Evolutionary conservation across 1,284 basidiomycete genomes (phyloP).

Genomic region (Cutaneotrichosporon dermatis): DNA sequence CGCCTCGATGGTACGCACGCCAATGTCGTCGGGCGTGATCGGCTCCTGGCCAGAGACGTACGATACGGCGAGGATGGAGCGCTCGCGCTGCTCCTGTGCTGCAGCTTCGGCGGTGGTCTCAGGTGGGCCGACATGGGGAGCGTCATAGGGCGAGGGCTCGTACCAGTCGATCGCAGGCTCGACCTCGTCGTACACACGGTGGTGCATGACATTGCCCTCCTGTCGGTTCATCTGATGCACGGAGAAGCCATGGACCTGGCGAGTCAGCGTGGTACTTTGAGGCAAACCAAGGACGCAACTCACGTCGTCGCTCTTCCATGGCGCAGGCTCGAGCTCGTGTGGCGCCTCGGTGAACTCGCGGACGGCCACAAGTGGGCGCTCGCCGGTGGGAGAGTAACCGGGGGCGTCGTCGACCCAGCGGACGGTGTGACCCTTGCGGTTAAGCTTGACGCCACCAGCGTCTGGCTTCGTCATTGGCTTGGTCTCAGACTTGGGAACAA

Average conservation of each 20-base stretch:
- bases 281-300: neutral
- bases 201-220: conserved; percentile 34
- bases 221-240: conserved; percentile 29
- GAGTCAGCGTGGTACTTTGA: neutral
- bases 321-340: conserved; percentile 29
- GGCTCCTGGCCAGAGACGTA: conserved; percentile 21
- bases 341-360: conserved; percentile 30
- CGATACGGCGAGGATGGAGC: conserved; percentile 25
- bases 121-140: neutral
- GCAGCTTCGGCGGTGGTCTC: conserved; percentile 20
- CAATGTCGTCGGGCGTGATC: conserved; percentile 22
- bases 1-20: conserved; percentile 17
- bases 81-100: conserved; percentile 33
- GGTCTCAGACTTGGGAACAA: neutral
- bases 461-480: neutral
- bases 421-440: conserved; percentile 33
- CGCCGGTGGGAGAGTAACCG: conserved; percentile 9
- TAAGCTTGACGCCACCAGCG: conserved; percentile 24
- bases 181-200: conserved; percentile 14
- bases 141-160: conserved; percentile 21
- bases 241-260: conserved; percentile 26
- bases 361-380: conserved; percentile 25
- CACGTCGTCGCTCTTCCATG: conserved; percentile 24
- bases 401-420: conserved; percentile 31
- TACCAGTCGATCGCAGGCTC: conserved; percentile 37